Base-by-base conservation (phyloP, 306 rosid genomes). In the Bauhinia variegata region DNA sequence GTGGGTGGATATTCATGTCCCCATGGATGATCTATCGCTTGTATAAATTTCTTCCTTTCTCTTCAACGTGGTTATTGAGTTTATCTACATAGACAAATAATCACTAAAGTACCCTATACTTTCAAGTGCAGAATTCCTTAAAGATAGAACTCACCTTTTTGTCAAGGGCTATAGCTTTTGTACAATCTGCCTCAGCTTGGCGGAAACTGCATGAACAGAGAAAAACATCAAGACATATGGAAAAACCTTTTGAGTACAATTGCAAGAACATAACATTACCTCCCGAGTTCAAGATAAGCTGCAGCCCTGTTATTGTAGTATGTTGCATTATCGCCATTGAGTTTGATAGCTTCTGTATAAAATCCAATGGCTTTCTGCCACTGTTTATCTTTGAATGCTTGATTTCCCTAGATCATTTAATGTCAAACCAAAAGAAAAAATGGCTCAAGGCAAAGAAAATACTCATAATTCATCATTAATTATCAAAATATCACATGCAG, bases 221-320 rank as follows among this genome's bases (percentile, higher is more conserved):
- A 76, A 79, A 55, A 33, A 62, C 13, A 75, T 80, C 62, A 84
- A 39, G 48, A 75, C 33, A 65, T 50, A 70, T 47, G 59, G 43
- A 42, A 78, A 32, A 71, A 70, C 67, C 44, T 39, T 53, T 30
- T 23, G 48, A 65, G 39, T 48, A 56, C 67, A 59, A 18, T 12
- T 10, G 54, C 52, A 41, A 51, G 61, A 68, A 69, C 6, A 32
- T 44, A 53, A 65, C 36, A 15, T 13, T 88, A 95, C 97, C 96
- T 87, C 66, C 89, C 88, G 54, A 82, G 75, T 76, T 86, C 99
- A 58, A 95, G 84, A 82, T 83, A 85, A 34, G 95, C 99, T 54
- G 89, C 90, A 64, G 99, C 99, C 74, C 99, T 80, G 81, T 95
- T 95, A 62, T 88, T 88, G 77, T 88, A 88, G 84, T 90, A 95